These are phyloP conservation scores for Testicularia cyperi DNA, from an alignment of 1,284 basidiomycete genomes.

Conservation along the genomic window DNA sequence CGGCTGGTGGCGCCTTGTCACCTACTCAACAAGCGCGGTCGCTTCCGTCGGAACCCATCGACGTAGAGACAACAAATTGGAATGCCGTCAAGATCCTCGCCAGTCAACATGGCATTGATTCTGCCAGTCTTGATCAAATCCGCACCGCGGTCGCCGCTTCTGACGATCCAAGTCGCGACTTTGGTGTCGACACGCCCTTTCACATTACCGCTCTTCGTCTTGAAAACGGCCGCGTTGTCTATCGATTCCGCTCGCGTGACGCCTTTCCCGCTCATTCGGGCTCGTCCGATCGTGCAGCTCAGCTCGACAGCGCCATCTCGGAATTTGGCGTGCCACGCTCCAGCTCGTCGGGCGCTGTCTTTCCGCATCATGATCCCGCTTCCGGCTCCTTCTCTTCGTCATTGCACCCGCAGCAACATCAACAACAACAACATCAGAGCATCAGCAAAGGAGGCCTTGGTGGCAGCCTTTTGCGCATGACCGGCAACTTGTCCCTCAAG, in stretches of 20 bases:
- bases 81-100: conserved; percentile 50
- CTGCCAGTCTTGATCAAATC: conserved; percentile 11
- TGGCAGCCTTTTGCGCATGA: conserved; percentile 24
- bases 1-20: too few relatives aligned
- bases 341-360: conserved; percentile 28
- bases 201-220: conserved; percentile 39
- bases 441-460: neutral
- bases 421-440: neutral
- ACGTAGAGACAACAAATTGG: conserved; percentile 54
- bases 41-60: too few relatives aligned
- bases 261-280: neutral
- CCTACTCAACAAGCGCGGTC: too few relatives aligned
- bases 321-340: conserved; percentile 28
- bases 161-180: conserved; percentile 14
- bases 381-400: neutral
- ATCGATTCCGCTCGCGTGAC: conserved; percentile 36
- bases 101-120: conserved; percentile 38
- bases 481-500: conserved; percentile 32
- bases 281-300: neutral
- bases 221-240: conserved; percentile 35
- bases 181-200: conserved; percentile 41
- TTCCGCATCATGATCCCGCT: conserved; percentile 5
- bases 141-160: conserved; percentile 7
- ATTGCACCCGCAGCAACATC: conserved; percentile 1
- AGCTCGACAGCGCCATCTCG: conserved; percentile 1